Base-by-base conservation (phyloP, 805 yeast species). In the Lachancea fermentati region DNA sequence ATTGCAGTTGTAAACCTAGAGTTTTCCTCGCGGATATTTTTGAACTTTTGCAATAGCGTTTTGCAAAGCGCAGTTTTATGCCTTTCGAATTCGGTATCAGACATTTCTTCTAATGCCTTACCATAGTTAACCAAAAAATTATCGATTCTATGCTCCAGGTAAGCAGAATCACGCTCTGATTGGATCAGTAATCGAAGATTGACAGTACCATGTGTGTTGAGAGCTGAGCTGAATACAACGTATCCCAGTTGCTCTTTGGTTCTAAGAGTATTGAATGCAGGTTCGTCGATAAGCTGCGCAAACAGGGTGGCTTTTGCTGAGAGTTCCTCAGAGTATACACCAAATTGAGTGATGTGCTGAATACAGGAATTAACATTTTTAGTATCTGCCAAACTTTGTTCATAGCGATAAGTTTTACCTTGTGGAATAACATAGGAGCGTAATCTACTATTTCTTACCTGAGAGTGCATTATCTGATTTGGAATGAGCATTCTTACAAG, bases 241-340 rank as follows among this genome's bases (percentile, higher is more conserved):
- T 91, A 91, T 2, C 98, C 98, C 24, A 91, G 71, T 62, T 93
- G 97, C 65, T 91, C 97, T 52, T 86, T 82, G 5, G 98, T 91
- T 62, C 98, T 76, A 43, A 91, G 71, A 47, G 84, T 84, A 55
- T 86, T 81, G 63, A 91, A 93, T 43, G 91, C 84, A 4, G 96
- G 97, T 58, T 91, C 97, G 49, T 75, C 78, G 36, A 83, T 67
- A 47, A 88, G 73, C 46, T 85, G 91, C 0, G 83, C 75, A 34
- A 86, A 62, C 38, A 91, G 63, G 36, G 81, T 86, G 9, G 83
- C 71, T 40, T 74, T 55, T 0, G 79, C 73, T 33, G 78, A 65
- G 22, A 57, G 51, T 5, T 61, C 50, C 33, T 59, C 63, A n/a
- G 54, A 39, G 62, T 83, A 68, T 45, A 68, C 51, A 11, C 84